Percentiles rank a stretch among this genome's conserved stretches.
Evolutionary conservation across 495 filamentous ascomycete species (phyloP).

Genomic region (Endocarpon pusillum): DNA sequence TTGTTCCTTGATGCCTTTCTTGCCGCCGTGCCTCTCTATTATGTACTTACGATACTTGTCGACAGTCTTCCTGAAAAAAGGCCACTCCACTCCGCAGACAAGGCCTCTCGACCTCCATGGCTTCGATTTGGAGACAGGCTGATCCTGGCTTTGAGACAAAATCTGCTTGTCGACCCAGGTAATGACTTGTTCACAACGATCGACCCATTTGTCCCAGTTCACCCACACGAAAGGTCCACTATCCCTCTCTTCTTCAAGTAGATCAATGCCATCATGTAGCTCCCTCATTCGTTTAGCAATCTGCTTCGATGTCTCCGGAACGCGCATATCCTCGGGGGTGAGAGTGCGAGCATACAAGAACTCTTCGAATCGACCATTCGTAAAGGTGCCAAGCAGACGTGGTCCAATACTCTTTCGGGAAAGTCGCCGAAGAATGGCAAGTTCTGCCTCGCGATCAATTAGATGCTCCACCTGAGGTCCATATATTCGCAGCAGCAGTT

Average conservation of each 20-base stretch:
- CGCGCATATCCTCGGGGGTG: constrained; percentile 56
- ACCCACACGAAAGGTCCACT: constrained; percentile 68
- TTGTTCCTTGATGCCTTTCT: constrained; percentile 44
- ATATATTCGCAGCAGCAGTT: constrained; percentile 83
- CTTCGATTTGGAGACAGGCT: constrained; percentile 19
- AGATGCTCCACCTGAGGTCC: constrained; percentile 91
- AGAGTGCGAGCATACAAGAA: constrained; percentile 71
- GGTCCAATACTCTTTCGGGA: constrained; percentile 87
- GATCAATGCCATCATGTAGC: constrained; percentile 81
- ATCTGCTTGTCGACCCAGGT: constrained; percentile 59
- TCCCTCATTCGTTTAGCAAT: constrained; percentile 99
- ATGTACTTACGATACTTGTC: constrained; percentile 66
- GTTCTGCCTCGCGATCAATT: constrained; percentile 81
- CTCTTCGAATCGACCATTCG: constrained; percentile 92
- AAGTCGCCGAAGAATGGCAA: constrained; percentile 71
- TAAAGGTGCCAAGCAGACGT: constrained; percentile 80
- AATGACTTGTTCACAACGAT: constrained; percentile 59
- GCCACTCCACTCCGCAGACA: constrained; percentile 77
- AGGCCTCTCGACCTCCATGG: constrained; percentile 52
- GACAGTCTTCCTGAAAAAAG: constrained; percentile 54
- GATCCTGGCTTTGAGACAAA: constrained; percentile 23
- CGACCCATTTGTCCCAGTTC: constrained; percentile 93
- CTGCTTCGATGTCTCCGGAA: constrained; percentile 68
- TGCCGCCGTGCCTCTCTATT: constrained; percentile 48
- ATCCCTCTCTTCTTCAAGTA: constrained; percentile 59